Base-by-base conservation (phyloP, 306 rosid species). In the Vachellia collinsii region DNA sequence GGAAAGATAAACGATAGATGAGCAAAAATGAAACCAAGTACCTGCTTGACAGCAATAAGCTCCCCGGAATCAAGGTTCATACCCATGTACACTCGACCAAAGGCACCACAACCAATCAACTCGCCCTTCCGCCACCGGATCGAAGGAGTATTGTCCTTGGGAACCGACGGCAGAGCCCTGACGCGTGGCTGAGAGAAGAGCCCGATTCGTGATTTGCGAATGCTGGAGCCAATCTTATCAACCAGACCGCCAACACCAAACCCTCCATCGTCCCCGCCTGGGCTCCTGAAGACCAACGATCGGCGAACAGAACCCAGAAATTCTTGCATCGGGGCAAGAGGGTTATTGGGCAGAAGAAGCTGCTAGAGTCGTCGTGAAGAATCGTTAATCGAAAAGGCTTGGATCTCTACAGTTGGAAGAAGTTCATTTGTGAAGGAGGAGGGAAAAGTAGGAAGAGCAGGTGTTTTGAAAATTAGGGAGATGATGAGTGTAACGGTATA, bases 61-160 rank as follows among this genome's bases (percentile, higher is more conserved):
- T 94, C 98, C 11, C 98, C 98, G 16, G 94, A 91, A 78, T 94
- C 97, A 16, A 94, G 93, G 78, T 94, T 92, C 98, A 94, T 92
- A 13, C 98, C 97, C 97, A 94, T 92, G 77, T 92, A 94, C 17
- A 91, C 98, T 9, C 90, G 86, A 39, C 97, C 97, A 44, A 94
- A 94, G 51, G 98, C 98, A 38, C 98, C 97, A 13, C 88, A 90
- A 13, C 98, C 98, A 14, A 94, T 94, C 87, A 88, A 81, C 80
- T 94, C 94, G 23, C 98, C 98, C 80, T 84, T 92, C 64, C 97
- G 94, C 98, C 98, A 94, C 81, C 94, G 90, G 76, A 94, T 92
- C 78, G 93, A 84, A 62, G 90, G 83, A 19, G 88, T 77, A 16
- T 67, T 86, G 37, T 80, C 87, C 20, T 76, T 67, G 1, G 80